Evolutionary conservation across 257 asterid species (phyloP), one percentile per base, ranked within the genome.

Genomic region (Solanum tarapatanum): DNA sequence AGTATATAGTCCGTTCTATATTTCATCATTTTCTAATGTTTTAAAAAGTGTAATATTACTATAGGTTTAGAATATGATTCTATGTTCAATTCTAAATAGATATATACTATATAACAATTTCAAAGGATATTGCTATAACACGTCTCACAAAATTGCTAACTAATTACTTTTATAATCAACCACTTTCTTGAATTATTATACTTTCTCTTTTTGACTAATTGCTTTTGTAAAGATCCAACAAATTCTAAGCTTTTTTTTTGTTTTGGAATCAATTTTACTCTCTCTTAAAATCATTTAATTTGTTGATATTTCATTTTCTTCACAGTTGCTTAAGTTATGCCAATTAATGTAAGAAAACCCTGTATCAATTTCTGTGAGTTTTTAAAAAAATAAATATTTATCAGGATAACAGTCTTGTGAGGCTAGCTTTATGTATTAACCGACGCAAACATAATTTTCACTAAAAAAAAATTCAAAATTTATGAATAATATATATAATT

Each of bases 201-300:
- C 35, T 80, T 14, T 79, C 26, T 45, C 84, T 43, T 79, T 79
- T 79, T 79, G 39, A 79, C 84, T 21, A 43, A 77, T 41, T 77
- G 14, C 66, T 79, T 79, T 79, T 41, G 66, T 45, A 43, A 28
- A 79, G 58, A 26, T 79, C 16, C 1, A 41, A 79, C 3, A 39
- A 64, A 64, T 4, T 24, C 0, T 11, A 24, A 8, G 13, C 3
- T 58, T 21, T 58, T 8, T 3, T 60, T 8, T 60, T 3, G 11
- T 9, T 10, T n/a, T 1, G 14, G 14, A 58, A 58, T 58, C 24
- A 58, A 7, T 58, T 58, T 58, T 58, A 58, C 24, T 55, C 1
- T 58, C 66, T 58, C 24, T 17, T 55, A 55, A 51, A 51, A 51
- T 16, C 23, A 51, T 51, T 51, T 16, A 9, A 51, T 51, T 51